Conservation (phyloP, 2,329 filamentous ascomycete species). For the Sarocladium kiliense region DNA sequence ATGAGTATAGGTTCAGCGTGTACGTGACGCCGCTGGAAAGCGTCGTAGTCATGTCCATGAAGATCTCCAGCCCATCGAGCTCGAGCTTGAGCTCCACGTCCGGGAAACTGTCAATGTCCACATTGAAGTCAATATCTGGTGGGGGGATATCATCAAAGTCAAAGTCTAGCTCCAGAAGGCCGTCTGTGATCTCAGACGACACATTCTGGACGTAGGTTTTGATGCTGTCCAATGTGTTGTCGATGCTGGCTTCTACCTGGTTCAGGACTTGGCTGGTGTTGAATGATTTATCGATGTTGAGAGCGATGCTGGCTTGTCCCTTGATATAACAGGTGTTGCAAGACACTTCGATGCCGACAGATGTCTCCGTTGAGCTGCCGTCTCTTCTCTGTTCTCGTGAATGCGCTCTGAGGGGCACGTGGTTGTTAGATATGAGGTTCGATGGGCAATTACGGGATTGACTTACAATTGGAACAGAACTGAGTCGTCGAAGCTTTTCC, state of each 20-base stretch:
- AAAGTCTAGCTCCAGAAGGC: constrained; percentile 16
- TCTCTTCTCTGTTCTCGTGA: not conserved
- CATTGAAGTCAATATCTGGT: constrained; percentile 34
- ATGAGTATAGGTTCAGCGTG: constrained; percentile 42
- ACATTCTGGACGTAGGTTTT: constrained; percentile 13
- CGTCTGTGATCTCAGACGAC: constrained; percentile 16
- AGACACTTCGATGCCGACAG: constrained; percentile 30
- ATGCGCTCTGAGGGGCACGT: not conserved
- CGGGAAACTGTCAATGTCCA: constrained; percentile 36
- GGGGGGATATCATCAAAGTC: constrained; percentile 21
- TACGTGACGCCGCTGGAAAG: constrained; percentile 38
- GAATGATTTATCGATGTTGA: constrained; percentile 33
- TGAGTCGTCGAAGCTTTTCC: constrained; percentile 34
- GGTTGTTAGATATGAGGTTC: constrained; percentile 4
- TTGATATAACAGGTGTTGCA: constrained; percentile 48
- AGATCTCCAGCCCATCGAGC: constrained; percentile 48
- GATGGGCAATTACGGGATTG: constrained; percentile 15
- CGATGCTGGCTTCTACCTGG: constrained; percentile 12
- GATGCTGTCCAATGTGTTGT: constrained; percentile 16
- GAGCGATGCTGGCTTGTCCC: constrained; percentile 32
- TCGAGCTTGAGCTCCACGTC: constrained; percentile 37
- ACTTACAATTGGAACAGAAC: constrained; percentile 29
- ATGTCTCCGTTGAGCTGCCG: not conserved
- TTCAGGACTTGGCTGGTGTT: constrained; percentile 24
- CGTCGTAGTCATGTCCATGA: constrained; percentile 39